Evolutionary conservation across 2,329 filamentous ascomycete species (phyloP).

Genomic region (Arthrobotrys entomopaga): DNA sequence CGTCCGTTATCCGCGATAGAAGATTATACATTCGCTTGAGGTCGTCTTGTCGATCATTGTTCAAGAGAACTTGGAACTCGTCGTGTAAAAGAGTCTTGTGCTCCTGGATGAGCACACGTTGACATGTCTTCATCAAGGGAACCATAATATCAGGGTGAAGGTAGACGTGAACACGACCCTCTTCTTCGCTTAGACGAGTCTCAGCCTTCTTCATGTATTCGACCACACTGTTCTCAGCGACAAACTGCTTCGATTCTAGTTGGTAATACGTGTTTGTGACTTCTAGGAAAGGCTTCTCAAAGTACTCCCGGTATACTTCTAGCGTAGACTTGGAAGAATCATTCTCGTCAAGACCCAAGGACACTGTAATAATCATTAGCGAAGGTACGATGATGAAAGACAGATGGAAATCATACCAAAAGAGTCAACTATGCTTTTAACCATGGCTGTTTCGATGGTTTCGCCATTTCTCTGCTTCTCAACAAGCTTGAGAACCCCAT

Average conservation of each 20-base stretch:
- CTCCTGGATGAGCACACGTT: constrained; percentile 86
- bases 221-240: constrained; percentile 95
- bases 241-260: constrained; percentile 90
- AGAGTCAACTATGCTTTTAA: constrained; percentile 95
- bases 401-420: constrained; percentile 66
- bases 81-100: constrained; percentile 88
- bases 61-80: constrained; percentile 92
- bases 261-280: constrained; percentile 88
- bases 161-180: constrained; percentile 90
- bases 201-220: constrained; percentile 99
- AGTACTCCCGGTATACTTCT: constrained; percentile 91
- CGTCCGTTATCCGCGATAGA: constrained; percentile 86
- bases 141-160: constrained; percentile 88
- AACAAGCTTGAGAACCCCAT: constrained; percentile 89
- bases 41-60: constrained; percentile 94
- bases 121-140: constrained; percentile 85
- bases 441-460: constrained; percentile 95
- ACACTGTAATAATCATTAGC: constrained; percentile 67
- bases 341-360: constrained; percentile 89
- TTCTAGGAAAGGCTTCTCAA: constrained; percentile 88
- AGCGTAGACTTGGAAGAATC: constrained; percentile 94
- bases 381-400: not conserved
- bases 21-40: constrained; percentile 96
- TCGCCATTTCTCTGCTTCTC: constrained; percentile 98
- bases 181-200: constrained; percentile 86